Percentiles rank a stretch among this genome's conserved stretches.
Conservation (phyloP, 768 basidiomycete genomes). For the Lactifluus subvellereus region DNA sequence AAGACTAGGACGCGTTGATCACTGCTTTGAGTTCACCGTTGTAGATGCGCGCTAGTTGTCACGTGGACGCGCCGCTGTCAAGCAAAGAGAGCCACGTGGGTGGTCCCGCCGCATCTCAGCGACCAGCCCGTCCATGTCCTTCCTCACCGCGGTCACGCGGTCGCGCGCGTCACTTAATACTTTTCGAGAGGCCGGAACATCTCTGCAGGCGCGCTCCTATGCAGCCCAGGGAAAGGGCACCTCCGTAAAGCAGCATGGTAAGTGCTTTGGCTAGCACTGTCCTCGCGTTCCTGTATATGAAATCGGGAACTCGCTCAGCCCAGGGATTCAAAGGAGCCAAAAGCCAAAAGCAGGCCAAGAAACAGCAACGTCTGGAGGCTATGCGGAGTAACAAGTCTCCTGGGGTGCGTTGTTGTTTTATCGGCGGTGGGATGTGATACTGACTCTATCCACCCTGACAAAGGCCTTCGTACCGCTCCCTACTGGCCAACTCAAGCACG, state of each 20-base stretch:
- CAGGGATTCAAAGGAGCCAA: conserved; percentile 20
- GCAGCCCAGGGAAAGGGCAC: conserved; percentile 17
- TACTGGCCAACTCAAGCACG: conserved; percentile 34
- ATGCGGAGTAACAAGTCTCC: conserved; percentile 12
- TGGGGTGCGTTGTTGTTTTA: conserved; percentile 12
- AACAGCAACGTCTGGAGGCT: conserved; percentile 3
- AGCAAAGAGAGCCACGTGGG: neutral
- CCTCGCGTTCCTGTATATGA: neutral
- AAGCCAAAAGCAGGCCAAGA: conserved; percentile 7
- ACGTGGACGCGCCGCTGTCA: conserved; percentile 4
- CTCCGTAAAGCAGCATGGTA: conserved; percentile 12
- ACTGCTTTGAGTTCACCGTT: neutral
- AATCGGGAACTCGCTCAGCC: conserved; percentile 5
- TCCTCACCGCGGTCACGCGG: conserved; percentile 2
- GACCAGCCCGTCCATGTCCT: conserved; percentile 2
- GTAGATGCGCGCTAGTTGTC: neutral
- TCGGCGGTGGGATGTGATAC: neutral
- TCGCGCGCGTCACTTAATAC: neutral
- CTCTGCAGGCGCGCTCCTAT: conserved; percentile 4
- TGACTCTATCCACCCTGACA: neutral
- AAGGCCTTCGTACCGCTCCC: conserved; percentile 44
- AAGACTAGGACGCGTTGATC: neutral
- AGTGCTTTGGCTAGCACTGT: neutral
- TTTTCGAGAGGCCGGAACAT: neutral
- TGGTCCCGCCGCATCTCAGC: neutral